Evolutionary conservation across 192 early-diverging fungal genomes (phyloP).

Genomic region (Paraglomus occultum): DNA sequence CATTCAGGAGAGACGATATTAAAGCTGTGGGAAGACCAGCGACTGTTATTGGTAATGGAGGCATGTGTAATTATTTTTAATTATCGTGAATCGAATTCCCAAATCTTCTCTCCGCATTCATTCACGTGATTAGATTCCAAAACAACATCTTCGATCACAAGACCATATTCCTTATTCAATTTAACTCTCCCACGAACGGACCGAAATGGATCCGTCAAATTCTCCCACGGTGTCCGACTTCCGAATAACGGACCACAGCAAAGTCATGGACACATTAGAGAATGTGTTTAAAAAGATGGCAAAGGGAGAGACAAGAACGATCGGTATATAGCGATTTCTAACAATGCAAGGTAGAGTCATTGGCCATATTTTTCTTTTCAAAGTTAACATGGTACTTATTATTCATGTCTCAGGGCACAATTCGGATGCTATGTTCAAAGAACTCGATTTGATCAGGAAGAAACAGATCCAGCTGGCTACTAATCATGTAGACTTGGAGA

Average conservation of each 20-base stretch:
- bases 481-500: constrained; percentile 30
- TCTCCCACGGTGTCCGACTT: too few relatives aligned
- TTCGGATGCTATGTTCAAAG: constrained; percentile 32
- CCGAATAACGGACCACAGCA: constrained; percentile 13
- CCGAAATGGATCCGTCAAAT: too few relatives aligned
- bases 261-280: constrained; percentile 19
- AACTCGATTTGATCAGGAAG: constrained; percentile 25
- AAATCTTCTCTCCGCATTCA: too few relatives aligned
- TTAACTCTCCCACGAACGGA: too few relatives aligned
- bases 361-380: too few relatives aligned
- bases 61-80: constrained; percentile 2
- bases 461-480: constrained; percentile 28
- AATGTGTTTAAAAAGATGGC: constrained; percentile 32
- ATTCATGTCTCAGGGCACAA: constrained; percentile 10
- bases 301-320: constrained; percentile 20
- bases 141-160: too few relatives aligned
- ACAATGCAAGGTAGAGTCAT: not conserved
- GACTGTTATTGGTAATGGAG: constrained; percentile 12
- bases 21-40: constrained; percentile 5
- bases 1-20: constrained; percentile 3
- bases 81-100: too few relatives aligned
- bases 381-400: not conserved
- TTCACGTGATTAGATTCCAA: too few relatives aligned
- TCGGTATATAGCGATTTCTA: constrained; percentile 7
- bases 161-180: too few relatives aligned